These are phyloP conservation scores for Haberlea rhodopensis DNA, from an alignment of 257 asterid species.

Conservation along the genomic window DNA sequence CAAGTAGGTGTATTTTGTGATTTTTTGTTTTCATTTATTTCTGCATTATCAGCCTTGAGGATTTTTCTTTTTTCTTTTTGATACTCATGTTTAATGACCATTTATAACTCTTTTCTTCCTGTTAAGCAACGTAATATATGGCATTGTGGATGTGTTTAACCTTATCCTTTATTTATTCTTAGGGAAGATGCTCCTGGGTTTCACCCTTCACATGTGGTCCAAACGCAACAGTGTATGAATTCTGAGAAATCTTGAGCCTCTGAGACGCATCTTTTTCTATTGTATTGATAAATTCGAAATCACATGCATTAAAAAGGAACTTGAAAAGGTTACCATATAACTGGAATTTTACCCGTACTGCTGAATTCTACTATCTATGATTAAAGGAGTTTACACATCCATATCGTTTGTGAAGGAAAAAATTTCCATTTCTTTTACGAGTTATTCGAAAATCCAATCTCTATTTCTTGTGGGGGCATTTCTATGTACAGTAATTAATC, in stretches of 20 bases:
- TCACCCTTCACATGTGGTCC: slow-evolving; percentile 28
- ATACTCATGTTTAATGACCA: background rate
- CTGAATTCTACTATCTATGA: slow-evolving; percentile 15
- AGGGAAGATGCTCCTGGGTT: slow-evolving; percentile 32
- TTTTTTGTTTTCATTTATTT: slow-evolving; percentile 23
- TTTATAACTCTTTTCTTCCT: slow-evolving; percentile 9
- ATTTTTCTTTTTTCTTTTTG: background rate
- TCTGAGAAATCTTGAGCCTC: slow-evolving; percentile 17
- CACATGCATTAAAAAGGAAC: slow-evolving; percentile 1
- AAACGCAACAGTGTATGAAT: slow-evolving; percentile 39
- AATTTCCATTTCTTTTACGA: slow-evolving; percentile 3
- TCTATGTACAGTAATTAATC: background rate
- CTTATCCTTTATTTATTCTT: slow-evolving; percentile 15
- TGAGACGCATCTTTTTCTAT: slow-evolving; percentile 15
- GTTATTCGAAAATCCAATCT: slow-evolving; percentile 15
- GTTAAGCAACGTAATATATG: slow-evolving; percentile 12
- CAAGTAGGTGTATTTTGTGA: slow-evolving; percentile 42
- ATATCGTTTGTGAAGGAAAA: background rate
- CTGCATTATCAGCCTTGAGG: slow-evolving; percentile 3
- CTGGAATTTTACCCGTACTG: slow-evolving; percentile 1
- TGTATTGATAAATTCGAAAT: background rate
- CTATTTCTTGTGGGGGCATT: background rate
- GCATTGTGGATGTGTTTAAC: slow-evolving; percentile 20
- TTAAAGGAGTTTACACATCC: slow-evolving; percentile 1
- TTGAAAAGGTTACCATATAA: slow-evolving; percentile 6